These are phyloP conservation scores for Aspergillus olivimuriae DNA, from an alignment of 495 filamentous ascomycete species.

Conservation along the genomic window DNA sequence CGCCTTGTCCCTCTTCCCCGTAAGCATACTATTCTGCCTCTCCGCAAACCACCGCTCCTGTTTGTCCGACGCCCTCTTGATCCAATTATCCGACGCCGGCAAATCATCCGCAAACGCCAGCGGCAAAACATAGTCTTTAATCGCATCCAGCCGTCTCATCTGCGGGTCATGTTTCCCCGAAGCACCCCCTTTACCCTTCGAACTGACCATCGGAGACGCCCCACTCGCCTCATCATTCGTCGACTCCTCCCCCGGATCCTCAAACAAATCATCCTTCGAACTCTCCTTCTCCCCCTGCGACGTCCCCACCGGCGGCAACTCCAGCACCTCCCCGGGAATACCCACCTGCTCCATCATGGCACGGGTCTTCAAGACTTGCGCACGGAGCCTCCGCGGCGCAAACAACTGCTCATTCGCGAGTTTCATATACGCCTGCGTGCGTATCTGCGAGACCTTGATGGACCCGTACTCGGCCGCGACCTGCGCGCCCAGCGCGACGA, in stretches of 20 bases:
- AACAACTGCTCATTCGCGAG: constrained; percentile 17
- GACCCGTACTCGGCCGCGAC: constrained; percentile 14
- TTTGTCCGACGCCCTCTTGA: constrained; percentile 12
- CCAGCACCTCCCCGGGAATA: constrained; percentile 6
- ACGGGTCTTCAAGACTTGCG: constrained; percentile 17
- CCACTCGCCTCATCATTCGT: neutral
- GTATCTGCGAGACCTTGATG: constrained; percentile 9
- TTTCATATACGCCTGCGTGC: constrained; percentile 17
- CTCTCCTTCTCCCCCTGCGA: constrained; percentile 1
- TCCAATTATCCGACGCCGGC: constrained; percentile 11
- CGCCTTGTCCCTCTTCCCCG: constrained; percentile 6
- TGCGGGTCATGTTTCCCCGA: constrained; percentile 7
- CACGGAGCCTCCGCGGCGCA: constrained; percentile 14
- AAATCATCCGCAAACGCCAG: constrained; percentile 9
- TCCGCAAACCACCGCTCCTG: constrained; percentile 6
- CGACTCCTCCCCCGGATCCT: neutral
- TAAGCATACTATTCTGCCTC: constrained; percentile 4
- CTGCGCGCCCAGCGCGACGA: constrained; percentile 10
- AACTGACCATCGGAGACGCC: neutral
- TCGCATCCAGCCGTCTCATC: constrained; percentile 12
- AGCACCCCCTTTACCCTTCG: neutral
- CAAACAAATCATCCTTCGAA: neutral
- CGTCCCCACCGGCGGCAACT: neutral
- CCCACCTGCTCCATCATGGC: constrained; percentile 15
- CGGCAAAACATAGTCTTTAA: constrained; percentile 9